phyloP scores from a whole-genome alignment of 2,329 filamentous ascomycete genomes.

The Ceratocystis ficicola region DNA sequence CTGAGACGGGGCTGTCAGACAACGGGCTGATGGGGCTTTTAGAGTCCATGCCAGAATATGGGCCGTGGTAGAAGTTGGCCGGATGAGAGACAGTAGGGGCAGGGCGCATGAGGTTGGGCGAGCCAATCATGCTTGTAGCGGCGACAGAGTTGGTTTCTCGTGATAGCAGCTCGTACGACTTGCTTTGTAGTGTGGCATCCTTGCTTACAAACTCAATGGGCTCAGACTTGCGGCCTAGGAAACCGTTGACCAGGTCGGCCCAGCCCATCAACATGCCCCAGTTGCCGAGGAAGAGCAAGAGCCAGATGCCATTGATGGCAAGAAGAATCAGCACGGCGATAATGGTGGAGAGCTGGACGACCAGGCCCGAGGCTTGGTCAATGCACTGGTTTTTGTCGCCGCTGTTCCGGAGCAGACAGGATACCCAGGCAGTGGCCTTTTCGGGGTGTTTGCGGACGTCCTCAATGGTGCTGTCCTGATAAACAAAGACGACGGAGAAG shows the following conservation, averaged over 20 bases:
- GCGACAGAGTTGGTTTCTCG: slow-evolving; percentile 43
- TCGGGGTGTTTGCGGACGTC: slow-evolving; percentile 42
- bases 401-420: slow-evolving; percentile 49
- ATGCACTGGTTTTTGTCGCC: slow-evolving; percentile 58
- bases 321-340: slow-evolving; percentile 73
- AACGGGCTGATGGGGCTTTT: slow-evolving; percentile 12
- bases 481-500: slow-evolving; percentile 83
- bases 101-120: slow-evolving; percentile 26
- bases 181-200: slow-evolving; percentile 59
- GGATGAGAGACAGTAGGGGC: neutral
- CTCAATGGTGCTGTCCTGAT: slow-evolving; percentile 62
- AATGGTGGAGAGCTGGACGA: slow-evolving; percentile 64
- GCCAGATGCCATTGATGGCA: slow-evolving; percentile 76
- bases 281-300: slow-evolving; percentile 67
- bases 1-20: neutral
- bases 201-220: slow-evolving; percentile 68
- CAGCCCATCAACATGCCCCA: slow-evolving; percentile 79
- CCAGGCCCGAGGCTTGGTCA: slow-evolving; percentile 44
- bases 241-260: slow-evolving; percentile 49
- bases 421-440: slow-evolving; percentile 53
- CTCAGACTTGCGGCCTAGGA: slow-evolving; percentile 43
- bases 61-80: neutral
- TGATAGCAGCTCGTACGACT: slow-evolving; percentile 72
- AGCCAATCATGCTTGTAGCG: slow-evolving; percentile 31
- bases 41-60: neutral